phyloP scores from a whole-genome alignment of 225 moss, liverwort and hornwort species.

The Asterella californica region DNA sequence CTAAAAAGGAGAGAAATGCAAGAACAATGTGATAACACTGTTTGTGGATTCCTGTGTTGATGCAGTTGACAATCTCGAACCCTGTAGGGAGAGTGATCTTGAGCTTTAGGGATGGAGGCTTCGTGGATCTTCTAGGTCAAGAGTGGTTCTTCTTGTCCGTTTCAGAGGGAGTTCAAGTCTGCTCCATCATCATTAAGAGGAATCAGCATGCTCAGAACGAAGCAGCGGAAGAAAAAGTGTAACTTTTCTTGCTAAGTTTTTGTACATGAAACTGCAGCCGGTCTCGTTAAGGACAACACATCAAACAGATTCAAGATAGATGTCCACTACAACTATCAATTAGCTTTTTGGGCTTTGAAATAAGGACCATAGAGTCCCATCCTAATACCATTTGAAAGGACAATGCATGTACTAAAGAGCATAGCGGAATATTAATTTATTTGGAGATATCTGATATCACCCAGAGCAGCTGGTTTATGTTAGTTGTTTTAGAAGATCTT shows the following conservation, averaged over 20 bases:
- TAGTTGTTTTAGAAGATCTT: too few species aligned
- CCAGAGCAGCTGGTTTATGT: too few species aligned
- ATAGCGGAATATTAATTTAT: too few species aligned
- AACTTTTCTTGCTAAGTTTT: not conserved
- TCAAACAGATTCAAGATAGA: too few species aligned
- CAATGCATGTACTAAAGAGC: too few species aligned
- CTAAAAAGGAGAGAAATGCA: not conserved
- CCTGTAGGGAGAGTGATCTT: constrained; percentile 30
- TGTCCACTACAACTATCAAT: too few species aligned
- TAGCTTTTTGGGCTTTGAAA: too few species aligned
- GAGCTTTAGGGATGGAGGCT: constrained; percentile 23
- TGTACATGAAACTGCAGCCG: too few species aligned
- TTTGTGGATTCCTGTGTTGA: not conserved
- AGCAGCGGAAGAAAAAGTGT: not conserved
- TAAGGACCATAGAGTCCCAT: too few species aligned
- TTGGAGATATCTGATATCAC: too few species aligned
- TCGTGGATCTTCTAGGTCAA: constrained; percentile 30
- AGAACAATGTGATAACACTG: not conserved
- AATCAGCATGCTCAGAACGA: constrained; percentile 21
- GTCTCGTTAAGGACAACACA: too few species aligned
- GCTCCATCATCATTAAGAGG: constrained; percentile 26
- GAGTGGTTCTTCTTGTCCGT: constrained; percentile 48
- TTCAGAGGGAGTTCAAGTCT: constrained; percentile 32
- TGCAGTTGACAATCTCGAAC: constrained; percentile 37
- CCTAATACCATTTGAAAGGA: too few species aligned